These are phyloP conservation scores for Claviceps humidiphila DNA, from an alignment of 2,329 filamentous ascomycete genomes.

Conservation along the genomic window DNA sequence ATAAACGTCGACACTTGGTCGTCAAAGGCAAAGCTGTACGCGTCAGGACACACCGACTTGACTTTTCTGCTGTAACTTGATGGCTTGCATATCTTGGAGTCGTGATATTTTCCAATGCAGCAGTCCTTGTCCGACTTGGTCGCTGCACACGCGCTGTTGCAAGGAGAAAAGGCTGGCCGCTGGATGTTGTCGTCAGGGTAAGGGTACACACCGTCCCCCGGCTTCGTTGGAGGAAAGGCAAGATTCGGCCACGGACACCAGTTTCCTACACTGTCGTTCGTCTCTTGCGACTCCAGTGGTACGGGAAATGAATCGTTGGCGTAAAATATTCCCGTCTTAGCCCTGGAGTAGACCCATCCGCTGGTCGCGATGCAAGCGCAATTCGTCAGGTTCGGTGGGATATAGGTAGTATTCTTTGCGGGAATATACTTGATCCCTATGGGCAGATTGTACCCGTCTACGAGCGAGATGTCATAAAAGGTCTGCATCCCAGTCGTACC, in stretches of 20 bases:
- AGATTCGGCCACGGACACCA: constrained; percentile 81
- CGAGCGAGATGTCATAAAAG: constrained; percentile 75
- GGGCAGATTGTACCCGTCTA: constrained; percentile 74
- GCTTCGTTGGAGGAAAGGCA: constrained; percentile 51
- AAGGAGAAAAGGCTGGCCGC: constrained; percentile 62
- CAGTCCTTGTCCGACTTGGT: constrained; percentile 56
- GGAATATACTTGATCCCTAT: constrained; percentile 49
- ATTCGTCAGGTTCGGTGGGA: constrained; percentile 66
- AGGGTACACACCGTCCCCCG: constrained; percentile 63
- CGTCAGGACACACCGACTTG: constrained; percentile 69
- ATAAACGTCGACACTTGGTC: constrained; percentile 47
- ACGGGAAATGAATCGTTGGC: constrained; percentile 54
- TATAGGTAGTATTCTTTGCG: constrained; percentile 47
- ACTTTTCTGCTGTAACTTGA: constrained; percentile 55
- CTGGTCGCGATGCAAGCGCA: constrained; percentile 62
- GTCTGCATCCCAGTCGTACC: constrained; percentile 47
- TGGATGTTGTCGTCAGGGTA: constrained; percentile 66
- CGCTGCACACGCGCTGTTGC: constrained; percentile 62
- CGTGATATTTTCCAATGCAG: constrained; percentile 57
- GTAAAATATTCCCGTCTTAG: constrained; percentile 42
- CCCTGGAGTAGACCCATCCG: constrained; percentile 43
- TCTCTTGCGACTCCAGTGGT: constrained; percentile 49
- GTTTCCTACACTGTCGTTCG: constrained; percentile 39
- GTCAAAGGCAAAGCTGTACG: constrained; percentile 64
- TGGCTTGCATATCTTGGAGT: constrained; percentile 49